Base-by-base conservation (phyloP, 1,284 basidiomycete species). In the Apiotrichum laibachii region DNA sequence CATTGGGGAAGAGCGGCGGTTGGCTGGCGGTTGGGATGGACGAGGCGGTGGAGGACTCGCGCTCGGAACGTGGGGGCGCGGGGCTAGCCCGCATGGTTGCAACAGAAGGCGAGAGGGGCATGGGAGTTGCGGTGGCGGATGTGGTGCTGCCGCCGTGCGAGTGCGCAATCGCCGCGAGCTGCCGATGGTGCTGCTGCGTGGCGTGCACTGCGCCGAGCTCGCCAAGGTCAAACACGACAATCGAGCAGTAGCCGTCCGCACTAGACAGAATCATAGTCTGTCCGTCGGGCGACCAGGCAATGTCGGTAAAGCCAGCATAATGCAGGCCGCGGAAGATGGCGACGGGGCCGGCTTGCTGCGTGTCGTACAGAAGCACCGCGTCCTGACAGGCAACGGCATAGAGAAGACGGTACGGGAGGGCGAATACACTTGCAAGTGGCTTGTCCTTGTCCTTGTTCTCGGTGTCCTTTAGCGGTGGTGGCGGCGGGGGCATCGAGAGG, bases 321-420 rank as follows among this genome's bases (percentile, higher is more conserved):
- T 99, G 95, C 67, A 99, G 80, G 72, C 96, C 97, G 55, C 89
- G 91, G 71, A 99, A 85, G 70, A 98, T 82, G 74, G 92, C 94
- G 46, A 98, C 85, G 0, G 95, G 96, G 0, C 89, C 86, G 1
- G 91, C 84, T 80, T 99, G 95, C 77, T 99, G 95, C 5, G 95
- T 98, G 76, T 99, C 95, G 77, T 99, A 95, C 57, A 99, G 88
- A 56, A 91, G 85, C 22, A 99, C 87, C 1, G 90, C 89, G 75
- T 99, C 95, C 85, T 94, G 96, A 26, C 95, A 98, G 46, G 93
- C 90, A 11, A 99, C 91, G 0, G 96, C 93, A 72, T 91, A 99
- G 45, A 98, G 79, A 87, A 98, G 91, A 49, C 95, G 84, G 75
- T 98, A 97, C 1, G 93, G 91, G 53, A 98, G 78, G 13, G 89